A percentile compares a stretch with the other conserved stretches of the same genome.
Conservation (phyloP, 495 filamentous ascomycete species). For the Penicillium coffeae region DNA sequence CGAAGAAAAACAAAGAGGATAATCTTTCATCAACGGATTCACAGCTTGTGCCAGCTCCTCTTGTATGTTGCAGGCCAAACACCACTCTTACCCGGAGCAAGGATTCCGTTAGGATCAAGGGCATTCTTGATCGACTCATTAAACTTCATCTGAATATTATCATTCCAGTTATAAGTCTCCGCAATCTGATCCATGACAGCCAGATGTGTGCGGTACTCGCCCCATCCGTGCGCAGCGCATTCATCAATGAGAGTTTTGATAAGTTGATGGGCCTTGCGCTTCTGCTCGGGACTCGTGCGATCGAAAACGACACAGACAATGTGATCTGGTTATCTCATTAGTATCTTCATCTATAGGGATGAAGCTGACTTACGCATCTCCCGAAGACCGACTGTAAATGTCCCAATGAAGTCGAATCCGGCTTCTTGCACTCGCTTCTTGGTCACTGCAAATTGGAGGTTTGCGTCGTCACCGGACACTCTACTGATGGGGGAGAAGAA, state of each 20-base stretch:
- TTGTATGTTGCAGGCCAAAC: conserved; percentile 44
- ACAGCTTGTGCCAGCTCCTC: neutral
- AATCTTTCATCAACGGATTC: no score
- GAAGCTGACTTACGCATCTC: conserved; percentile 39
- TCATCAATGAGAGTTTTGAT: conserved; percentile 44
- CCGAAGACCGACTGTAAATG: conserved; percentile 47
- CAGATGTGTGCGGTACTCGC: conserved; percentile 57
- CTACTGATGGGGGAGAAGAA: conserved; percentile 55
- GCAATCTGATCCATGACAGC: conserved; percentile 55
- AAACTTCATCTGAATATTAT: conserved; percentile 47
- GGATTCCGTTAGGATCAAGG: conserved; percentile 56
- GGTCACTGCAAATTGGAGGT: conserved; percentile 40
- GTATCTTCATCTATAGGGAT: neutral
- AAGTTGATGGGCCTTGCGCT: conserved; percentile 35
- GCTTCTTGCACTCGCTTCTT: conserved; percentile 18
- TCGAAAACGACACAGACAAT: conserved; percentile 57
- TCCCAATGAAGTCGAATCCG: conserved; percentile 51
- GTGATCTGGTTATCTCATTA: conserved; percentile 25
- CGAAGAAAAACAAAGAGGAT: no score
- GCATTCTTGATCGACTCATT: conserved; percentile 54
- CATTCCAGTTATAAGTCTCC: conserved; percentile 53
- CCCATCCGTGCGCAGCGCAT: conserved; percentile 47
- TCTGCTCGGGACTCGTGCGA: conserved; percentile 33
- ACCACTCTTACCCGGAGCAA: conserved; percentile 53
- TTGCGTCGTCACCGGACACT: conserved; percentile 48